Base-by-base conservation (phyloP, 2,329 filamentous ascomycete genomes). In the Aspergillus vadensis region DNA sequence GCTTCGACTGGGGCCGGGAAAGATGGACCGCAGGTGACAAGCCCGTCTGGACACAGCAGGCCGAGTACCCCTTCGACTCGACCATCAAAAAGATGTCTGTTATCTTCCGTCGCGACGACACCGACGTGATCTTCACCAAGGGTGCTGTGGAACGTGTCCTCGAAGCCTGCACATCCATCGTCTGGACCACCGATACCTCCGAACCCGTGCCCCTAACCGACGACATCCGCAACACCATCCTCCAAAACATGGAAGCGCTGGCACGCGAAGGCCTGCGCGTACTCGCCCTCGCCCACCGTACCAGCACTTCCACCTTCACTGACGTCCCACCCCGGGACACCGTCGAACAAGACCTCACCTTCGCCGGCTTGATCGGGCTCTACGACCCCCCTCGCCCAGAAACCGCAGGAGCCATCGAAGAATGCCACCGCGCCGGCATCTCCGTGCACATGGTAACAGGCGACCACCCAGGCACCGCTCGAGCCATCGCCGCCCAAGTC, bases 301-400 rank as follows among this genome's bases (percentile, higher is more conserved):
- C 27, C 1, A 59, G n/a, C 15, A 59, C 25, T 4, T 65, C 9
- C 55, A 60, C 8, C 15, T 30, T 30, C 15, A 67, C 66, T 7
- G 68, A 69, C 12, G 63, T 68, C 6, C 68, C 70, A 21, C 63
- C 69, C 17, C 89, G 92, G 5, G 77, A 80, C 5, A 77, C 82
- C 4, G 83, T 94, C 14, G 92, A 96, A 72, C 79, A 80, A 38
- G 81, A 85, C 30, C 84, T 97, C 32, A 84, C 82, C 3, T 90
- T 96, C 63, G 84, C 91, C 14, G 93, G 92, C n/a, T 83, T 97
- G 9, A 88, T 90, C 52, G 92, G 91, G 58, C 89, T 96, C 64
- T 94, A 95, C 72, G 92, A 96, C 67, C 92, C 92, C 3, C 92
- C 91, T 58, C 90, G 92, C 1, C 85, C 87, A 2, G 92, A 96